Conservation (phyloP, 768 basidiomycete species). For the Mycena olivaceomarginata region DNA sequence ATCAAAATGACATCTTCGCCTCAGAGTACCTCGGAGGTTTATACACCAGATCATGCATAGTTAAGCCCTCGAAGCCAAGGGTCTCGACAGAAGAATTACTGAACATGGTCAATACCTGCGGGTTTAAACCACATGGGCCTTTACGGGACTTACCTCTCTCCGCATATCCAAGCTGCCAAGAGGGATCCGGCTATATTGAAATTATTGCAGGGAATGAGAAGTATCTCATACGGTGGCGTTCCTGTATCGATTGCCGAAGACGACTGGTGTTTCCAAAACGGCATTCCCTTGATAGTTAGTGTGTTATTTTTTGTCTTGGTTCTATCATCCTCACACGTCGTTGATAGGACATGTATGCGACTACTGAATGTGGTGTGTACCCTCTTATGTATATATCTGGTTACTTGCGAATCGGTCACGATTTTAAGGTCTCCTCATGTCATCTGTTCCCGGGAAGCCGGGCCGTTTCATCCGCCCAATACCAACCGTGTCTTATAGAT, state of each 20-base stretch:
- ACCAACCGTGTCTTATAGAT: conserved; percentile 28
- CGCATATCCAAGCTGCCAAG: conserved; percentile 32
- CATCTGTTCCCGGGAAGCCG: conserved; percentile 25
- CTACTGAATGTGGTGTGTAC: no score
- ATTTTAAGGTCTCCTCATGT: no score
- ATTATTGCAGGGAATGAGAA: conserved; percentile 27
- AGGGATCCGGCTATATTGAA: conserved; percentile 26
- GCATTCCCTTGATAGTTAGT: conserved; percentile 22
- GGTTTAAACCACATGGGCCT: conserved; percentile 27
- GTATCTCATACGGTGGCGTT: conserved; percentile 29
- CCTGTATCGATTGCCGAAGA: conserved; percentile 29
- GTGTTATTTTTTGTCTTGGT: conserved; percentile 6
- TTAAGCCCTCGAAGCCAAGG: conserved; percentile 20
- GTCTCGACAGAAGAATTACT: conserved; percentile 25
- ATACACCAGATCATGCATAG: conserved; percentile 29
- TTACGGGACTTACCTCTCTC: conserved; percentile 31
- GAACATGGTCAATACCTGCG: conserved; percentile 22
- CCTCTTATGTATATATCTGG: no score
- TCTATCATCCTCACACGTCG: conserved; percentile 11
- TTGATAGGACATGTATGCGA: conserved; percentile 32
- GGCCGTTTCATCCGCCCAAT: conserved; percentile 27
- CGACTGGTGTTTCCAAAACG: conserved; percentile 30
- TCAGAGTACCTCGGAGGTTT: no score
- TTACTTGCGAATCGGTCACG: no score
- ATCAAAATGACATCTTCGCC: no score